Evolutionary conservation across 2,329 filamentous ascomycete species (phyloP).

Genomic region (Aspergillus sp.): DNA sequence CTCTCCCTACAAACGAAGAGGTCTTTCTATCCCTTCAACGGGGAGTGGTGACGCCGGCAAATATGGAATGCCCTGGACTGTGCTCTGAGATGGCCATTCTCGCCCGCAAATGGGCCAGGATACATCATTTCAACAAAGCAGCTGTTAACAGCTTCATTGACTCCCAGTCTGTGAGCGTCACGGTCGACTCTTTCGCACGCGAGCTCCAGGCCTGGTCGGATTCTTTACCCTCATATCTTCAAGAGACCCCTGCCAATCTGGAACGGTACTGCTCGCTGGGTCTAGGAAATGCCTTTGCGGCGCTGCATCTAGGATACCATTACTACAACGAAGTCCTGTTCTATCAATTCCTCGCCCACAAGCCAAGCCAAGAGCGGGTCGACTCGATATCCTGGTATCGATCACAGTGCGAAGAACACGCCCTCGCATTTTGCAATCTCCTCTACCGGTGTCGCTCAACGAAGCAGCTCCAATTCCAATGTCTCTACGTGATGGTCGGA

Average conservation of each 20-base stretch:
- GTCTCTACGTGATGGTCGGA: constrained; percentile 47
- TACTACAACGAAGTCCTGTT: constrained; percentile 50
- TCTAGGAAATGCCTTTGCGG: constrained; percentile 46
- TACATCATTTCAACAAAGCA: not conserved
- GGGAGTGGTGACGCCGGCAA: too few species aligned
- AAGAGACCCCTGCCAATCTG: constrained; percentile 43
- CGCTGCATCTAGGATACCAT: constrained; percentile 49
- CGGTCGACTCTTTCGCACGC: not conserved
- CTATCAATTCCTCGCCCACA: constrained; percentile 44
- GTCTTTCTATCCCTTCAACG: not conserved
- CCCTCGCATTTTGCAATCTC: constrained; percentile 41
- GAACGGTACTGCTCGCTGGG: constrained; percentile 37
- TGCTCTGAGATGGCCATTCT: constrained; percentile 1
- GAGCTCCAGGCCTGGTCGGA: not conserved
- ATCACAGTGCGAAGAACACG: constrained; percentile 42
- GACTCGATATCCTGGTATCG: constrained; percentile 31
- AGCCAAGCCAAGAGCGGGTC: not conserved
- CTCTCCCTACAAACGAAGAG: constrained; percentile 39
- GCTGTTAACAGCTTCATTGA: constrained; percentile 37
- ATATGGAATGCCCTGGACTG: not conserved
- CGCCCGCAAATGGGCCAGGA: not conserved
- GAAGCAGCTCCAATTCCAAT: constrained; percentile 30
- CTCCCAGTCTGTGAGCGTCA: constrained; percentile 21
- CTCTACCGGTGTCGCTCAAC: constrained; percentile 34
- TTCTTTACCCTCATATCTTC: constrained; percentile 23